Evolutionary conservation across 2,329 filamentous ascomycete genomes (phyloP).

Genomic region (Saccharata proteae): DNA sequence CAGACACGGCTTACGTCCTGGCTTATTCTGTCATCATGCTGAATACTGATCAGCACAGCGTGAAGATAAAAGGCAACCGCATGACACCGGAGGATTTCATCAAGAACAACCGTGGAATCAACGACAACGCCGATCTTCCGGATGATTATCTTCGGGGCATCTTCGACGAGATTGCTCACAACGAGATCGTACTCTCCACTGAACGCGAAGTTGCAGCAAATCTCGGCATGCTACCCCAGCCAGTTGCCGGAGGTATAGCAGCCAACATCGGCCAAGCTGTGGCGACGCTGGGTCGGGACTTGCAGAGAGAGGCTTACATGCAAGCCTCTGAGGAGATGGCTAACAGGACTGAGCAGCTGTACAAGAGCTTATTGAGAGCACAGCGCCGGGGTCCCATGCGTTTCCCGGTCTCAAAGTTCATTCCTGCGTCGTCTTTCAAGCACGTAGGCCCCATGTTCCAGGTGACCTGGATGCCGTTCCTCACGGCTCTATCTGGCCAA

Average conservation of each 20-base stretch:
- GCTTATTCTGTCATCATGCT: slow-evolving; percentile 94
- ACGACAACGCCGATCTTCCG: slow-evolving; percentile 86
- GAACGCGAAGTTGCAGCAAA: slow-evolving; percentile 84
- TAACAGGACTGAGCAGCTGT: slow-evolving; percentile 69
- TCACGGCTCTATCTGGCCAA: slow-evolving; percentile 85
- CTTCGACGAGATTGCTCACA: slow-evolving; percentile 79
- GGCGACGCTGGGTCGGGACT: slow-evolving; percentile 79
- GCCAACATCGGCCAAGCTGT: slow-evolving; percentile 79
- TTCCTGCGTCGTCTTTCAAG: slow-evolving; percentile 84
- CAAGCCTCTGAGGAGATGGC: slow-evolving; percentile 94
- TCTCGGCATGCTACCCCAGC: slow-evolving; percentile 50
- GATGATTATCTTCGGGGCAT: slow-evolving; percentile 83
- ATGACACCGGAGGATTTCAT: slow-evolving; percentile 98
- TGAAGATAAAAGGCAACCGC: slow-evolving; percentile 63
- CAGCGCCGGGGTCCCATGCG: slow-evolving; percentile 71
- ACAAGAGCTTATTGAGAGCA: slow-evolving; percentile 83
- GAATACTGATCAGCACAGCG: slow-evolving; percentile 91
- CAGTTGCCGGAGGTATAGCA: slow-evolving; percentile 52
- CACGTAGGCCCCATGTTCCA: slow-evolving; percentile 98
- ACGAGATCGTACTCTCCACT: slow-evolving; percentile 90
- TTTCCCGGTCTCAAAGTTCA: slow-evolving; percentile 58
- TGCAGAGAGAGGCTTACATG: slow-evolving; percentile 84
- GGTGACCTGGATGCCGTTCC: slow-evolving; percentile 97
- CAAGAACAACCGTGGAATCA: slow-evolving; percentile 97
- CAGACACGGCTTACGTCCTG: slow-evolving; percentile 92